Evolutionary conservation across 2,329 filamentous ascomycete genomes (phyloP).

Genomic region (Trichoderma citrinoviride): DNA sequence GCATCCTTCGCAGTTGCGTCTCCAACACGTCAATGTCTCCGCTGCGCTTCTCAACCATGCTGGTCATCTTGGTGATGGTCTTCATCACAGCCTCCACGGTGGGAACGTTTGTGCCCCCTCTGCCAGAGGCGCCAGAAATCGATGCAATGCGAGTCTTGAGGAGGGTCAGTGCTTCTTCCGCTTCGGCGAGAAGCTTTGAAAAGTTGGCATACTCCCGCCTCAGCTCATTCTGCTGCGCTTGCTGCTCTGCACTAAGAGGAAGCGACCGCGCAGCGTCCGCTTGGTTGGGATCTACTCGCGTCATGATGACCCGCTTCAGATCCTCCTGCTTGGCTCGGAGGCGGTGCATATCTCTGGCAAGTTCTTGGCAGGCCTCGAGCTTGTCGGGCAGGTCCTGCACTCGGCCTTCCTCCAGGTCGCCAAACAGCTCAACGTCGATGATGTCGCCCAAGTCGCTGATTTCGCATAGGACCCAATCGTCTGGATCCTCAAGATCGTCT

Average conservation of each 20-base stretch:
- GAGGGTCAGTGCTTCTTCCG: constrained; percentile 76
- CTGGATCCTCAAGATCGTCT: constrained; percentile 65
- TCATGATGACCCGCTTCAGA: constrained; percentile 70
- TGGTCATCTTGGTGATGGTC: constrained; percentile 90
- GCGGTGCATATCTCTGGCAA: constrained; percentile 67
- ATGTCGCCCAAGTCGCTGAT: constrained; percentile 65
- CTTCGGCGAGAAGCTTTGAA: constrained; percentile 69
- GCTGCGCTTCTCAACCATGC: constrained; percentile 86
- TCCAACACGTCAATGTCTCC: constrained; percentile 90
- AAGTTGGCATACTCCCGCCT: constrained; percentile 72
- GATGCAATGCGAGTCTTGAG: constrained; percentile 74
- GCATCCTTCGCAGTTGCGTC: constrained; percentile 74
- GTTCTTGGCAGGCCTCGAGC: constrained; percentile 63
- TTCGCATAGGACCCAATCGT: constrained; percentile 74
- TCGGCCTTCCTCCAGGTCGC: constrained; percentile 63
- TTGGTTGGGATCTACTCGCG: constrained; percentile 65
- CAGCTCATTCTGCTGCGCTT: constrained; percentile 78
- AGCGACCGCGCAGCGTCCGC: constrained; percentile 63
- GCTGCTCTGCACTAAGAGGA: constrained; percentile 80
- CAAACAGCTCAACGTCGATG: constrained; percentile 61
- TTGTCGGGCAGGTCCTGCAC: constrained; percentile 68
- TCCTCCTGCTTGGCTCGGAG: constrained; percentile 75
- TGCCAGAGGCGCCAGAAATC: constrained; percentile 50
- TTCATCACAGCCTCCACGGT: constrained; percentile 90
- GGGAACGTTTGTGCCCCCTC: constrained; percentile 55